phyloP scores from a whole-genome alignment of 805 yeast species.

The Suhomyces sp. region DNA sequence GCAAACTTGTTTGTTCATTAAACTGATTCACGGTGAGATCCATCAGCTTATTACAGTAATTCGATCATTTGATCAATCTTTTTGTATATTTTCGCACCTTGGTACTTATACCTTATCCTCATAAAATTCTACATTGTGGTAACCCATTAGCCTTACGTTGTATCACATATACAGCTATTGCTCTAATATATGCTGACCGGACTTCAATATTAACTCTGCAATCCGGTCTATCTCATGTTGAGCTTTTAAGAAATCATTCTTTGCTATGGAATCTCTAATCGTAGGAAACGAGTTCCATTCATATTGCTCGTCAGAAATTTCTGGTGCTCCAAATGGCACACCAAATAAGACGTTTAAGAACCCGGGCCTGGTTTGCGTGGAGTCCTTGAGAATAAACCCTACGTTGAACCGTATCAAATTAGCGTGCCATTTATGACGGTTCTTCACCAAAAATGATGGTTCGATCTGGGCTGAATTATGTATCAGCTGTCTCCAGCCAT shows the following conservation, averaged over 20 bases:
- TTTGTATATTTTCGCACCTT: neutral
- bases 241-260: conserved; percentile 49
- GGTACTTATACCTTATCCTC: neutral
- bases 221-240: conserved; percentile 50
- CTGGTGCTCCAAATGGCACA: conserved; percentile 57
- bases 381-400: conserved; percentile 44
- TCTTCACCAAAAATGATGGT: conserved; percentile 67
- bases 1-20: neutral
- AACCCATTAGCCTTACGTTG: neutral
- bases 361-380: conserved; percentile 55
- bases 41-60: neutral
- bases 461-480: conserved; percentile 52
- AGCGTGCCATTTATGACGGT: conserved; percentile 81
- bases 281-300: conserved; percentile 72
- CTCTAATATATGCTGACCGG: conserved; percentile 11
- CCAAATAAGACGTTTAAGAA: conserved; percentile 69
- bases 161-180: neutral
- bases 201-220: conserved; percentile 20
- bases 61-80: neutral
- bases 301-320: conserved; percentile 24
- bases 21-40: neutral
- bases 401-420: conserved; percentile 56
- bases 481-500: conserved; percentile 58
- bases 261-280: conserved; percentile 62
- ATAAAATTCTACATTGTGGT: neutral